Evolutionary conservation across 202 grass and related monocot genomes (phyloP).

Genomic region (Digitaria exilis): DNA sequence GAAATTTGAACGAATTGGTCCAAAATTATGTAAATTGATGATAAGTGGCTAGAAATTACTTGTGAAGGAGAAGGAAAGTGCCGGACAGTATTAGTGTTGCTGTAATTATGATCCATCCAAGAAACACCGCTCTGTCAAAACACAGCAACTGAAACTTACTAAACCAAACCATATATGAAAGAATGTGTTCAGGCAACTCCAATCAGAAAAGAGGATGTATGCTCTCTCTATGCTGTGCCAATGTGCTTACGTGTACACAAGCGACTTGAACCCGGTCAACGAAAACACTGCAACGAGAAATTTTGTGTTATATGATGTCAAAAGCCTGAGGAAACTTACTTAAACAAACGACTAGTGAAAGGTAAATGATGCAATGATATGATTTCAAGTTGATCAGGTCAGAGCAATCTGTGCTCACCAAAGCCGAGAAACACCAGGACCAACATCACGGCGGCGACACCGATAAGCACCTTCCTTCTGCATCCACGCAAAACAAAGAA

Average conservation of each 20-base stretch:
- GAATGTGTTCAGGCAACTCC: neutral
- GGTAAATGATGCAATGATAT: too few relatives aligned
- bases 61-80: slow-evolving; percentile 77
- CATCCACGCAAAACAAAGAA: neutral
- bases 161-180: neutral
- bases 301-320: neutral
- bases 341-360: too few relatives aligned
- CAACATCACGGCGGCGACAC: slow-evolving; percentile 60
- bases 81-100: slow-evolving; percentile 66
- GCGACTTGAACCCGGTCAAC: slow-evolving; percentile 51
- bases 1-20: neutral
- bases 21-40: neutral
- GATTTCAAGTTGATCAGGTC: too few relatives aligned
- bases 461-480: slow-evolving; percentile 64
- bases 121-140: slow-evolving; percentile 58
- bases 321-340: neutral
- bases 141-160: neutral
- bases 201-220: neutral
- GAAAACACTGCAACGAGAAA: slow-evolving; percentile 53
- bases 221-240: neutral
- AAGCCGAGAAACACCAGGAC: slow-evolving; percentile 54
- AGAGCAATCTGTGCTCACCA: slow-evolving; percentile 49
- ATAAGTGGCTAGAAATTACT: slow-evolving; percentile 33
- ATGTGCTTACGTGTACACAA: slow-evolving; percentile 63
- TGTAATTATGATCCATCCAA: slow-evolving; percentile 75